Evolutionary conservation across 495 filamentous ascomycete species (phyloP), one percentile per base, ranked within the genome.

Genomic region (Neurospora africana): DNA sequence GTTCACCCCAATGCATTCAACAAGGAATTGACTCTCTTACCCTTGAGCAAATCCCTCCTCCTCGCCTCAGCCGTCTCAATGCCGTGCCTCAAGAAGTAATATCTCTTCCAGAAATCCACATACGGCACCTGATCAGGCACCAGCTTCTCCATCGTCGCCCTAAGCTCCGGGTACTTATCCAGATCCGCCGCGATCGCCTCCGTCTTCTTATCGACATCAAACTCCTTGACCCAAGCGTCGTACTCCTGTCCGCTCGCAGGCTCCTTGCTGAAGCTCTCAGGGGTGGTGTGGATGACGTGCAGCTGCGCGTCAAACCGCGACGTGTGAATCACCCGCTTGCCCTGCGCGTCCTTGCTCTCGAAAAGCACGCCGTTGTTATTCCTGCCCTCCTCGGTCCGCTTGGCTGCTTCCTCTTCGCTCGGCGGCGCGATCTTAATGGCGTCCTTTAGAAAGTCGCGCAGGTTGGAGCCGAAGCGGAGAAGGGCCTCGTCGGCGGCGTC

Each of bases 401-500:
- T 78, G n/a, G 74, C 73, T 23, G 73, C 73, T 27, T 74, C 71
- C 6, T 79, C 76, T 10, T 73, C 81, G 19, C 76, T 74, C 37
- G 84, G 93, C 0, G 94, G 91, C 35, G 92, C 89, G 74, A 99
- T 92, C 69, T 89, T 92, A 39, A 99, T 92, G 47, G 95, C 95
- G 76, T 99, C 95, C 19, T 90, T 88, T 76, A 99, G 84, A 82
- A 96, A 98, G 81, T 95, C 91, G 11, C 93, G 87, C 67, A 99
- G 89, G 78, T 95, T 98, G 69, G 90, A 88, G 33, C 95, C 95
- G 78, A 98, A 99, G 71, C 92, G 93, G 74, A 98, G 82, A 65
- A 98, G 89, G 4, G 97, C 97, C 79, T 97, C 96, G 80, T 99
- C 95, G 23, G 95, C 95, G n/a, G 94, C 94, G 77, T 97, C 94